Conservation (phyloP, 2,329 filamentous ascomycete genomes). For the Claviceps lovelessii region DNA sequence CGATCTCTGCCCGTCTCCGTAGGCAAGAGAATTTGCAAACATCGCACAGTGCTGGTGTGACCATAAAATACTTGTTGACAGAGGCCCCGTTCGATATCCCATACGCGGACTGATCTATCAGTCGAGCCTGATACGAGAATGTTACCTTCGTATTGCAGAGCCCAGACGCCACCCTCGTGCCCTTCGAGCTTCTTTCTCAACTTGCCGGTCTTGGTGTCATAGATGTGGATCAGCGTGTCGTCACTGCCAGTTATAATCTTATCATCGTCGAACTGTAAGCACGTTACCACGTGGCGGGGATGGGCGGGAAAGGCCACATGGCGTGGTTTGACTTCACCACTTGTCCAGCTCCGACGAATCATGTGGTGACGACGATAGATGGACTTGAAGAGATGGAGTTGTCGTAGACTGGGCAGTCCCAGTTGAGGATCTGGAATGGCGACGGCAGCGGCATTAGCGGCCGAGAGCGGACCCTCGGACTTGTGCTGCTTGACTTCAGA, state of each 20-base stretch:
- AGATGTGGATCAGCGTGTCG: slow-evolving; percentile 94
- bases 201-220: slow-evolving; percentile 88
- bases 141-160: slow-evolving; percentile 89
- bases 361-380: slow-evolving; percentile 86
- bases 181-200: slow-evolving; percentile 72
- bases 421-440: slow-evolving; percentile 72
- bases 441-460: slow-evolving; percentile 68
- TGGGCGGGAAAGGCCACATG: slow-evolving; percentile 96
- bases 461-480: slow-evolving; percentile 73
- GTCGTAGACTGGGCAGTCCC: slow-evolving; percentile 62
- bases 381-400: slow-evolving; percentile 89
- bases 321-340: slow-evolving; percentile 65
- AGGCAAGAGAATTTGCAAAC: slow-evolving; percentile 85
- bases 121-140: slow-evolving; percentile 91
- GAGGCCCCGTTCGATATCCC: slow-evolving; percentile 87
- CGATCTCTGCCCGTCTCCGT: slow-evolving; percentile 57
- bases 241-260: slow-evolving; percentile 97
- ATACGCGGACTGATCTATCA: slow-evolving; percentile 94
- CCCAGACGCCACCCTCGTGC: slow-evolving; percentile 96
- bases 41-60: slow-evolving; percentile 92
- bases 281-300: slow-evolving; percentile 91
- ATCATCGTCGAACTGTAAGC: slow-evolving; percentile 92
- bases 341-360: slow-evolving; percentile 87
- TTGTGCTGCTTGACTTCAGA: slow-evolving; percentile 34
- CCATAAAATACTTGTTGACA: slow-evolving; percentile 96